Evolutionary conservation across 1,284 basidiomycete species (phyloP).

Genomic region (Marasmius fiardii): DNA sequence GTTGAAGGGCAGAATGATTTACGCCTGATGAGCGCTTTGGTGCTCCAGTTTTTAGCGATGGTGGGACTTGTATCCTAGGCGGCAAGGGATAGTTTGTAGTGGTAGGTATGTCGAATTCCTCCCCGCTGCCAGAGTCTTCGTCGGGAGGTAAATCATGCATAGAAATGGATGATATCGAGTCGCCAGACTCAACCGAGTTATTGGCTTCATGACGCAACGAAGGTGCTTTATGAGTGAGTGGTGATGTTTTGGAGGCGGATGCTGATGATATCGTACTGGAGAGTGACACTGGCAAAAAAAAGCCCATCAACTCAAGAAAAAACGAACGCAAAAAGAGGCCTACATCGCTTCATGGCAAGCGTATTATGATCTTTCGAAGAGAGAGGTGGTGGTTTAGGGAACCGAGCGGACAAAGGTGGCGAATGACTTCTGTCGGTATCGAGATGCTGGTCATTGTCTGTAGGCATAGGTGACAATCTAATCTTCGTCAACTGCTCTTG

Average conservation of each 20-base stretch:
- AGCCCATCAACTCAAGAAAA: not conserved
- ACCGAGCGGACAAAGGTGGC: conserved; percentile 1
- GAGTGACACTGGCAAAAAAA: not conserved
- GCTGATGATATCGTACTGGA: conserved; percentile 2
- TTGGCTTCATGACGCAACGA: not conserved
- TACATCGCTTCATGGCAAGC: not conserved
- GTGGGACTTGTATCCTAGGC: not conserved
- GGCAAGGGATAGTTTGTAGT: not conserved
- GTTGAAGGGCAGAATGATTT: not conserved
- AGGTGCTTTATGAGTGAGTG: not conserved
- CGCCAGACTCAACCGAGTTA: not conserved
- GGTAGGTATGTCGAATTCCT: not conserved
- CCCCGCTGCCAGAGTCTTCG: not conserved
- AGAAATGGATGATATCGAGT: conserved; percentile 7
- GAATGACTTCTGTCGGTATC: not conserved
- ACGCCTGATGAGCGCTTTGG: too few relatives aligned
- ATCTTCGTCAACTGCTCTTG: not conserved
- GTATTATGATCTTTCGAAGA: not conserved
- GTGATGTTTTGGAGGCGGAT: not conserved
- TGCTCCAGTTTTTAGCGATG: not conserved
- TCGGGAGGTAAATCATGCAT: not conserved
- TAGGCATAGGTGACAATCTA: not conserved
- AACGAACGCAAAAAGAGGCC: not conserved
- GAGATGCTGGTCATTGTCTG: not conserved
- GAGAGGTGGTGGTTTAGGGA: not conserved